Evolutionary conservation across 305 asterid species (phyloP).

Genomic region (Rubia peregrina): DNA sequence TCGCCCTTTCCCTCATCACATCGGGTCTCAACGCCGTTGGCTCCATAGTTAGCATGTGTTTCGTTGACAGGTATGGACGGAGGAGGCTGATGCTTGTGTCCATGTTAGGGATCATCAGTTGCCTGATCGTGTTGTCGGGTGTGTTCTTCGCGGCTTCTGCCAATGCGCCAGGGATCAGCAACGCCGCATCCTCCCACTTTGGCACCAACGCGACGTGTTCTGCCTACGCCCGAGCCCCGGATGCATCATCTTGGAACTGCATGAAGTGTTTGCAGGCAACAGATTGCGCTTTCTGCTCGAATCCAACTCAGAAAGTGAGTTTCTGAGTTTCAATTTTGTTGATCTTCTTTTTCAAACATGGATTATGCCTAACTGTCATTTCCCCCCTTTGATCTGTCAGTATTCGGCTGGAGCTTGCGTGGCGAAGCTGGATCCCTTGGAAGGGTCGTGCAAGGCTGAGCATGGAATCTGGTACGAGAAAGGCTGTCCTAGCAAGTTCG

Average conservation of each 20-base stretch:
- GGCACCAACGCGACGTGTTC: constrained; percentile 51
- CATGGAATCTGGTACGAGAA: constrained; percentile 47
- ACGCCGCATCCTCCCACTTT: constrained; percentile 29
- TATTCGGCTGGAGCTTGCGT: constrained; percentile 53
- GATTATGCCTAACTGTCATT: too few relatives aligned
- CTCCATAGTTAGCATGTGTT: constrained; percentile 55
- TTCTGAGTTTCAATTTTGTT: neutral
- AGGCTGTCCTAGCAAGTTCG: constrained; percentile 65
- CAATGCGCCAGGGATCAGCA: constrained; percentile 43
- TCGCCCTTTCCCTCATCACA: constrained; percentile 56
- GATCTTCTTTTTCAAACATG: too few relatives aligned
- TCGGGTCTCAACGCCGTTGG: constrained; percentile 60
- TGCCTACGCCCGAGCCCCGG: constrained; percentile 29
- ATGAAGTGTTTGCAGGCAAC: constrained; percentile 40
- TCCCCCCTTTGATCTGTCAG: constrained; percentile 18
- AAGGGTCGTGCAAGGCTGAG: constrained; percentile 35
- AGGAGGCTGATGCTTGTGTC: constrained; percentile 56
- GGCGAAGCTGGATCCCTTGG: constrained; percentile 26
- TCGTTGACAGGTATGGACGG: constrained; percentile 59
- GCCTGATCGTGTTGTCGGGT: constrained; percentile 38
- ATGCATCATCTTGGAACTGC: constrained; percentile 57
- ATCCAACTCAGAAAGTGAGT: constrained; percentile 36
- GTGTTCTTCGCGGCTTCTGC: constrained; percentile 45
- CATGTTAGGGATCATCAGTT: constrained; percentile 53
- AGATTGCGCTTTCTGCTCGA: constrained; percentile 58